Percentiles rank a stretch among this genome's conserved stretches.
Evolutionary conservation across 2,329 filamentous ascomycete species (phyloP).

Genomic region (Arthrocladium fulminans): DNA sequence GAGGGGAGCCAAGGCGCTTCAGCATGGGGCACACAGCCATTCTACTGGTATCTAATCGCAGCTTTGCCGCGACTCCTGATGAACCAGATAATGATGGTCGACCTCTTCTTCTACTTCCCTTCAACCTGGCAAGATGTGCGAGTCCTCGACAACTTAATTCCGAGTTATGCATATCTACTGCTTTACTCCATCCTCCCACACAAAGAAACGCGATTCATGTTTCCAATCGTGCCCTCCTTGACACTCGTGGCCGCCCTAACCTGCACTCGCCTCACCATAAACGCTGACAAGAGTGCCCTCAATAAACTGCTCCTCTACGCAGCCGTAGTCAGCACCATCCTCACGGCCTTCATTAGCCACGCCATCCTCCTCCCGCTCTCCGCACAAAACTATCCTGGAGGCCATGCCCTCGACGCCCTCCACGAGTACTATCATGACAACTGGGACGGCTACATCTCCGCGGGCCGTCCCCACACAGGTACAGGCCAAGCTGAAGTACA

Average conservation of each 20-base stretch:
- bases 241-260: slow-evolving; percentile 68
- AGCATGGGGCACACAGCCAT: slow-evolving; percentile 79
- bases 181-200: slow-evolving; percentile 85
- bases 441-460: neutral
- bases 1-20: slow-evolving; percentile 49
- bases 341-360: slow-evolving; percentile 52
- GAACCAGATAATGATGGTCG: slow-evolving; percentile 54
- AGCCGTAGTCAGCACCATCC: slow-evolving; percentile 52
- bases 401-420: slow-evolving; percentile 55
- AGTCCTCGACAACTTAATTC: slow-evolving; percentile 50
- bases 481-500: slow-evolving; percentile 24
- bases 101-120: slow-evolving; percentile 39
- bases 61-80: slow-evolving; percentile 73
- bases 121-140: slow-evolving; percentile 43
- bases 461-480: slow-evolving; percentile 8
- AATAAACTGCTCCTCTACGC: slow-evolving; percentile 48
- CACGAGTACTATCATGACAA: slow-evolving; percentile 26
- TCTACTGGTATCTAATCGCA: slow-evolving; percentile 76
- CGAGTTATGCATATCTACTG: slow-evolving; percentile 62
- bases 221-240: slow-evolving; percentile 74
- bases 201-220: slow-evolving; percentile 92
- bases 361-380: slow-evolving; percentile 71
- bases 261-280: slow-evolving; percentile 60
- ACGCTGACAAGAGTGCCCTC: slow-evolving; percentile 52
- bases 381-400: slow-evolving; percentile 88